These are phyloP conservation scores for Krasilnikovozyma curviuscula DNA, from an alignment of 768 basidiomycete species.

Conservation along the genomic window DNA sequence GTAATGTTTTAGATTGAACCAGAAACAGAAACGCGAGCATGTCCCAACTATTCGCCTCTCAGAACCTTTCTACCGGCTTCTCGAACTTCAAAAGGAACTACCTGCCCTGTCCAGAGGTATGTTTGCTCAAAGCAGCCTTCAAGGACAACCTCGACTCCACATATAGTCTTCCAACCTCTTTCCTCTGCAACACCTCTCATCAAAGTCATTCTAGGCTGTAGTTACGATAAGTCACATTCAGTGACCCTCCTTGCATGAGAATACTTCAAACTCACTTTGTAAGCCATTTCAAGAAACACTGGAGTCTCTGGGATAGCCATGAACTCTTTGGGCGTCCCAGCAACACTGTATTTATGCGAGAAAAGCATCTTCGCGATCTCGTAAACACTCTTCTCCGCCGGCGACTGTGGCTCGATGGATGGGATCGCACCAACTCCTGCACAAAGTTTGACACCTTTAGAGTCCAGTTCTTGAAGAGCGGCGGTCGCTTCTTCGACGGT, in stretches of 20 bases:
- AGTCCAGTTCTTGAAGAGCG: not conserved
- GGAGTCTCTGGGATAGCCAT: not conserved
- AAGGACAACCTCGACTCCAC: constrained; percentile 10
- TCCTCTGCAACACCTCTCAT: constrained; percentile 4
- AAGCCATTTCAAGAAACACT: constrained; percentile 6
- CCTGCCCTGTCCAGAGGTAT: constrained; percentile 5
- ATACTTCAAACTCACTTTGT: constrained; percentile 5
- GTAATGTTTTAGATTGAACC: too few relatives aligned
- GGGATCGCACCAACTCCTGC: constrained; percentile 11
- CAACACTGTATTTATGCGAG: not conserved
- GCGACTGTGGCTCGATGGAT: constrained; percentile 5
- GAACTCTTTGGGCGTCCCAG: not conserved
- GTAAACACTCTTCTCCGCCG: constrained; percentile 10
- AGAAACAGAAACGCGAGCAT: too few relatives aligned
- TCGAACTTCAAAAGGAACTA: not conserved
- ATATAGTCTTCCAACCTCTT: constrained; percentile 2
- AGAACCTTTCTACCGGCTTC: constrained; percentile 1
- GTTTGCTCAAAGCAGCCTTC: constrained; percentile 2
- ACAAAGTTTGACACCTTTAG: not conserved
- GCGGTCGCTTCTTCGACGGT: not conserved
- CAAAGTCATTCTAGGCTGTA: constrained; percentile 1
- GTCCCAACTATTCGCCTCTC: too few relatives aligned
- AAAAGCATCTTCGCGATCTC: constrained; percentile 7
- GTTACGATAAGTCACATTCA: too few relatives aligned
- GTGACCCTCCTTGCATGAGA: too few relatives aligned